These are phyloP conservation scores for Gliomastix tumulicola DNA, from an alignment of 2,329 filamentous ascomycete species.

Conservation along the genomic window DNA sequence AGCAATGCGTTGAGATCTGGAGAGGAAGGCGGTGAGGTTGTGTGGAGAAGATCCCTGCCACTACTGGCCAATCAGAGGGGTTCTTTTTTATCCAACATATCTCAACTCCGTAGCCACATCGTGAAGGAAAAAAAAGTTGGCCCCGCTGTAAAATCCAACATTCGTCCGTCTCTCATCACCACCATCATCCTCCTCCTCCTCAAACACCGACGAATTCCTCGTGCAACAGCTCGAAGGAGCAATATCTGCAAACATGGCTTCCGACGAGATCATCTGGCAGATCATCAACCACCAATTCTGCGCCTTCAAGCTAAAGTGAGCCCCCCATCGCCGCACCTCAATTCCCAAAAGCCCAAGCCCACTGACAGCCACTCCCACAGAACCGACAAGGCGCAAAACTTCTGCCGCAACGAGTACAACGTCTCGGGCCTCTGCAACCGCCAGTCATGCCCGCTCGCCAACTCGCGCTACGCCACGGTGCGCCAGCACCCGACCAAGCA, in stretches of 20 bases:
- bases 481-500: conserved; percentile 75
- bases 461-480: conserved; percentile 88
- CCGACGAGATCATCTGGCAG: conserved; percentile 96
- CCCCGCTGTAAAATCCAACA: conserved; percentile 12
- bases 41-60: conserved; percentile 3
- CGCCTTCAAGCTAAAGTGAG: conserved; percentile 86
- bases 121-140: conserved; percentile 4
- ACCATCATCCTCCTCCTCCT: background rate
- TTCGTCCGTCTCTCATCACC: conserved; percentile 8
- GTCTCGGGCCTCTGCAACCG: conserved; percentile 77
- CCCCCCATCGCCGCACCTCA: conserved; percentile 1
- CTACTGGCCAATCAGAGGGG: conserved; percentile 10
- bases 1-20: background rate
- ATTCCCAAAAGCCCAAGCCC: background rate
- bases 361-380: conserved; percentile 28
- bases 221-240: too few relatives aligned
- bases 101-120: too few relatives aligned
- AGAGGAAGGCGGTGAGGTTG: conserved; percentile 1
- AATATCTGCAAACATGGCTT: conserved; percentile 59
- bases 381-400: conserved; percentile 80
- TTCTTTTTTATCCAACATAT: background rate
- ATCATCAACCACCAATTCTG: conserved; percentile 96
- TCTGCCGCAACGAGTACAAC: conserved; percentile 94
- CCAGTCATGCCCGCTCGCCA: conserved; percentile 85
- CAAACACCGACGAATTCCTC: too few relatives aligned